phyloP scores from a whole-genome alignment of 2,329 filamentous ascomycete species.

The Aspergillus quadricinctus region DNA sequence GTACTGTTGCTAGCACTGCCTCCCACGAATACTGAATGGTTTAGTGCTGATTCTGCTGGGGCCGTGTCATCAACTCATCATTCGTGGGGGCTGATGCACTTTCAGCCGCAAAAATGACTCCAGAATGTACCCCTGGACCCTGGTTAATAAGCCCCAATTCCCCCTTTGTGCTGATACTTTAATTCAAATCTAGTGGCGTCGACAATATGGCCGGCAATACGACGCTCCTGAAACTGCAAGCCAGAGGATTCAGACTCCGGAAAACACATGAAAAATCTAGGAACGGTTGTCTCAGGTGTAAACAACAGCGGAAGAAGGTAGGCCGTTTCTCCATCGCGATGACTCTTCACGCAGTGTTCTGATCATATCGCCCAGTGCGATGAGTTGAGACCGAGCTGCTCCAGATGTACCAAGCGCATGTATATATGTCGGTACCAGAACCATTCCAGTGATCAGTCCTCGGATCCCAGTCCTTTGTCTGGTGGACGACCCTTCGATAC shows the following conservation, averaged over 20 bases:
- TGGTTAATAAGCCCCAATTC: slow-evolving; percentile 6
- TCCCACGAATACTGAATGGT: too few species aligned
- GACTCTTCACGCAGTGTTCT: slow-evolving; percentile 2
- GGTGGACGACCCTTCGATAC: background rate
- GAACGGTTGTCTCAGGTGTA: slow-evolving; percentile 32
- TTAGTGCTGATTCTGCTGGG: too few species aligned
- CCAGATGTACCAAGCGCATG: slow-evolving; percentile 29
- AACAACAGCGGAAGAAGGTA: slow-evolving; percentile 35
- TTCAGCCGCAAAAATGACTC: background rate
- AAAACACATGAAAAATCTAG: slow-evolving; percentile 31
- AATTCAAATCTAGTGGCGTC: background rate
- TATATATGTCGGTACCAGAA: slow-evolving; percentile 27
- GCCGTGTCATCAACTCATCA: too few species aligned
- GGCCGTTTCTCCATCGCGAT: background rate
- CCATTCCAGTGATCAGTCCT: slow-evolving; percentile 4
- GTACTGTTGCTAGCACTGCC: too few species aligned
- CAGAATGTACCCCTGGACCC: background rate
- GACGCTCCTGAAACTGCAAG: background rate
- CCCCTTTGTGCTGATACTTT: background rate
- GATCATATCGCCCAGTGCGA: slow-evolving; percentile 28
- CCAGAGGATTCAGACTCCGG: slow-evolving; percentile 12
- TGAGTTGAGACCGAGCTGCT: slow-evolving; percentile 30
- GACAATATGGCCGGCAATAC: slow-evolving; percentile 6
- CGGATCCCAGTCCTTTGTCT: slow-evolving; percentile 4
- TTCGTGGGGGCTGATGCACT: background rate